Evolutionary conservation across 83 land plant genomes (phyloP).

Genomic region (Picea abies): DNA sequence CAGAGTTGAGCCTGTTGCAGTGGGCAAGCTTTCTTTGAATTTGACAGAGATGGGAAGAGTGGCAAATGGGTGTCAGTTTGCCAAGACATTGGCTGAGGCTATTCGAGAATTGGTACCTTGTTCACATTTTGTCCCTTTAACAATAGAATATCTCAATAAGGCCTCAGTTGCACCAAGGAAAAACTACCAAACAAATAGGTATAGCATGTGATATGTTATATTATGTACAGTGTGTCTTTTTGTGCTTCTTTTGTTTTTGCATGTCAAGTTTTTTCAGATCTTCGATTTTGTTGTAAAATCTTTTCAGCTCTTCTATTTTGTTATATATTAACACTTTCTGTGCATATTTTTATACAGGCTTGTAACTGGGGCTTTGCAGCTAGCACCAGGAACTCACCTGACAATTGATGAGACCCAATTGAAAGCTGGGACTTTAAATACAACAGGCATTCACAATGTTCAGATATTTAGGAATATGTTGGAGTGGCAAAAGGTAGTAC

Average conservation of each 20-base stretch:
- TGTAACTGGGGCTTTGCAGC: conserved; percentile 75
- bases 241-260: neutral
- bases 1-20: conserved; percentile 71
- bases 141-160: conserved; percentile 69
- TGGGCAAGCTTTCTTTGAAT: conserved; percentile 88
- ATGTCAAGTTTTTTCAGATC: no score
- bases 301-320: neutral
- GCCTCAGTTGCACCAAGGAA: conserved; percentile 72
- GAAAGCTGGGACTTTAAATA: conserved; percentile 67
- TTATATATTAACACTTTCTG: neutral
- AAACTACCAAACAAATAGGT: conserved; percentile 83
- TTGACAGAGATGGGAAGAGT: conserved; percentile 44
- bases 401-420: conserved; percentile 83
- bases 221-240: neutral
- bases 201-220: neutral
- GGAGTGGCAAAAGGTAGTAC: conserved; percentile 83
- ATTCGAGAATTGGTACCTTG: conserved; percentile 67
- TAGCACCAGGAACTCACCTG: conserved; percentile 91
- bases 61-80: conserved; percentile 50
- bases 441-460: conserved; percentile 75
- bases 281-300: no score
- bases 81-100: conserved; percentile 31
- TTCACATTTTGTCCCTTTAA: conserved; percentile 69
- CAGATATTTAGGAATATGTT: conserved; percentile 64
- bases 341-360: conserved; percentile 40